Evolutionary conservation across 768 basidiomycete species (phyloP), one percentile per base, ranked within the genome.

Genomic region (Amylocystis lapponica): DNA sequence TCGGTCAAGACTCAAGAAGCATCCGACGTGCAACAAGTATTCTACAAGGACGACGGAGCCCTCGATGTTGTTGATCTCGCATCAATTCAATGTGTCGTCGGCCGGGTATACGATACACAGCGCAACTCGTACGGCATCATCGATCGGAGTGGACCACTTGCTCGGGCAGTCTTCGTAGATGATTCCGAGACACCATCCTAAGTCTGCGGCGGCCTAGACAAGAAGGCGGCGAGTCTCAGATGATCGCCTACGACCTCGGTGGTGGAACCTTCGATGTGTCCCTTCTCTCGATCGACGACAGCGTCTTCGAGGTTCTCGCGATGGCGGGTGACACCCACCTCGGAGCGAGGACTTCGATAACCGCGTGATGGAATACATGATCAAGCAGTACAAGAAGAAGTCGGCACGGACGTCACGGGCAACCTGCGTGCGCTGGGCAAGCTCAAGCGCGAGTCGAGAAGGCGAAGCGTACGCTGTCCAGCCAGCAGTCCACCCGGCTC

Each of bases 121-220:
- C n/a, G n/a, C n/a, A n/a, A n/a, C n/a, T n/a, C n/a, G n/a, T n/a
- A n/a, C n/a, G n/a, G n/a, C n/a, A n/a, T n/a, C n/a, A n/a, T n/a
- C n/a, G n/a, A n/a, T n/a, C n/a, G n/a, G n/a, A n/a, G n/a, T n/a
- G n/a, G n/a, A n/a, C n/a, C n/a, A n/a, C n/a, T n/a, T n/a, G n/a
- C n/a, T n/a, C n/a, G n/a, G n/a, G n/a, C n/a, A n/a, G n/a, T n/a
- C n/a, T n/a, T n/a, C n/a, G n/a, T n/a, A n/a, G n/a, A n/a, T n/a
- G n/a, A n/a, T n/a, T n/a, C n/a, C n/a, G n/a, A n/a, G n/a, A n/a
- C n/a, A n/a, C n/a, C n/a, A n/a, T n/a, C n/a, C n/a, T n/a, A n/a
- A n/a, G n/a, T n/a, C n/a, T n/a, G n/a, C n/a, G n/a, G n/a, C 67
- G 94, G 94, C 69, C 84, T 96, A 30, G 93, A 95, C 79, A 94